Evolutionary conservation across 345 rosid species (phyloP).

Genomic region (Excoecaria cochinchinensis): DNA sequence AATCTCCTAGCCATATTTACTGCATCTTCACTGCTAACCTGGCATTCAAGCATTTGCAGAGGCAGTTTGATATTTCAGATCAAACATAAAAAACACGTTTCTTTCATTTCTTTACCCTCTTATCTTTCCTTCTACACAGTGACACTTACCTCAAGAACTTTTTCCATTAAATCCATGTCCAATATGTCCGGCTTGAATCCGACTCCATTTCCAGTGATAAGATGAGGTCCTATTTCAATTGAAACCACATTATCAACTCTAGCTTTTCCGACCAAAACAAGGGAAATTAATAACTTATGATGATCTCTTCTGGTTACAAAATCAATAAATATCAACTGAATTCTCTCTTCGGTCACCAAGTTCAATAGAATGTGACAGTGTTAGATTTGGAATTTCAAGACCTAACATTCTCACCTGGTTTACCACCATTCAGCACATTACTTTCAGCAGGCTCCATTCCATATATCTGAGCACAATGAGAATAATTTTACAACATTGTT

Average conservation of each 20-base stretch:
- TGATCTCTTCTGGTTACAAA: not conserved
- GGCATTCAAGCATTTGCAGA: constrained; percentile 17
- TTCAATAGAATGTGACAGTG: not conserved
- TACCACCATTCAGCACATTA: constrained; percentile 87
- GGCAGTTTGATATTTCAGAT: constrained; percentile 13
- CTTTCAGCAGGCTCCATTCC: constrained; percentile 99
- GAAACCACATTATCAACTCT: constrained; percentile 3
- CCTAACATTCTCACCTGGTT: constrained; percentile 61
- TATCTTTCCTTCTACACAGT: not conserved
- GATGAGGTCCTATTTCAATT: constrained; percentile 75
- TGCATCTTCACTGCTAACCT: constrained; percentile 90
- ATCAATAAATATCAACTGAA: not conserved
- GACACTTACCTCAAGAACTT: constrained; percentile 68
- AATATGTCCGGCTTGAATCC: constrained; percentile 95
- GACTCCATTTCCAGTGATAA: constrained; percentile 92
- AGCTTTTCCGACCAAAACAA: not conserved
- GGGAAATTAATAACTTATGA: not conserved
- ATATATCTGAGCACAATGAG: constrained; percentile 53
- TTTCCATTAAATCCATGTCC: constrained; percentile 94
- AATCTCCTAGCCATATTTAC: constrained; percentile 91
- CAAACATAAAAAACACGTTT: not conserved
- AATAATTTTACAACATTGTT: constrained; percentile 10
- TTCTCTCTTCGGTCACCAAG: not conserved
- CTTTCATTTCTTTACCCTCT: not conserved
- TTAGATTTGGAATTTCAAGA: not conserved